A percentile compares a stretch with the other conserved stretches of the same genome.
These are phyloP conservation scores for Suillus subaureus DNA, from an alignment of 768 basidiomycete species.

Conservation along the genomic window DNA sequence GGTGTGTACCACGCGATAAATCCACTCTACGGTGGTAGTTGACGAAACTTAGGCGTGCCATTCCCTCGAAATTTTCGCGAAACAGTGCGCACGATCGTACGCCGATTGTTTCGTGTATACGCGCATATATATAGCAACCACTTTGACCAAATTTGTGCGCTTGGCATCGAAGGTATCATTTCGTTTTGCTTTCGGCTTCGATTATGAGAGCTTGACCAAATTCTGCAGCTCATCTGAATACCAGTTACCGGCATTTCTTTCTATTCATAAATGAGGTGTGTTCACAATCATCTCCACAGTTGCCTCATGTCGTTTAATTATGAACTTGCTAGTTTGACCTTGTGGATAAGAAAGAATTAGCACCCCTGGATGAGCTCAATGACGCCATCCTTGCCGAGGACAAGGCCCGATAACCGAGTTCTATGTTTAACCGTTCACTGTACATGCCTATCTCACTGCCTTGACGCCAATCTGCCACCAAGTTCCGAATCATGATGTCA, in stretches of 20 bases:
- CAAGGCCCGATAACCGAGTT: constrained; percentile 33
- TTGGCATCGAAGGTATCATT: constrained; percentile 90
- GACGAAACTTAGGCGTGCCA: constrained; percentile 65
- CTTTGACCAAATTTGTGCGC: constrained; percentile 97
- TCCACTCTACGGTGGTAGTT: constrained; percentile 10
- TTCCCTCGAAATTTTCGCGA: constrained; percentile 91
- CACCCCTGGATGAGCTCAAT: constrained; percentile 93
- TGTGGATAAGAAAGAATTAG: constrained; percentile 95
- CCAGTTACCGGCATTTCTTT: constrained; percentile 98
- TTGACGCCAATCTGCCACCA: neutral
- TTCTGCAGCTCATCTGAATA: constrained; percentile 88
- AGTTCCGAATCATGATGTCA: neutral
- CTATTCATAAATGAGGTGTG: constrained; percentile 92
- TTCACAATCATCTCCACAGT: constrained; percentile 6
- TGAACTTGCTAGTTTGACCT: constrained; percentile 70
- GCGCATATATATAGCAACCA: constrained; percentile 99
- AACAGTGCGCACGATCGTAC: constrained; percentile 88
- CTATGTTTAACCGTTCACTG: neutral
- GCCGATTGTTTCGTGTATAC: constrained; percentile 94
- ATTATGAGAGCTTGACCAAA: constrained; percentile 4
- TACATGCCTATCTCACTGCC: neutral
- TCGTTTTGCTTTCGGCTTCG: neutral
- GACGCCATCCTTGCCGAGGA: constrained; percentile 79
- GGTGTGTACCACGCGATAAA: constrained; percentile 46
- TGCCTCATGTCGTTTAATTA: constrained; percentile 10